These are phyloP conservation scores for Crithidia fasciculata DNA, from an alignment of 208 protist genomes.

Conservation along the genomic window DNA sequence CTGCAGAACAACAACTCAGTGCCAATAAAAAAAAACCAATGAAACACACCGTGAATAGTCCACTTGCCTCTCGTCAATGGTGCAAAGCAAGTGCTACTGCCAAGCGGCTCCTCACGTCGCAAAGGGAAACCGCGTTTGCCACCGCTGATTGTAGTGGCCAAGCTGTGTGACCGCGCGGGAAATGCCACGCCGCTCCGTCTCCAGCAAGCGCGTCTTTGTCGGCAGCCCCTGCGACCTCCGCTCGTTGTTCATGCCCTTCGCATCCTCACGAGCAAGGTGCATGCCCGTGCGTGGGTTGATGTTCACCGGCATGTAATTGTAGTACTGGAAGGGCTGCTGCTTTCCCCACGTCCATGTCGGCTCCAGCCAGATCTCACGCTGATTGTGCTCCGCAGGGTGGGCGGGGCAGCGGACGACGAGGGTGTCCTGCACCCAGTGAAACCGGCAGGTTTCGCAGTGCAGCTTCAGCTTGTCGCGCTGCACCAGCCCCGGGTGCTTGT, in stretches of 20 bases:
- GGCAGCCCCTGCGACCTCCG: constrained; percentile 72
- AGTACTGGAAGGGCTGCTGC: constrained; percentile 87
- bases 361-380: constrained; percentile 87
- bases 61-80: not conserved
- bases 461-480: constrained; percentile 73
- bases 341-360: constrained; percentile 89
- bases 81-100: not conserved
- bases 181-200: constrained; percentile 72
- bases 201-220: constrained; percentile 67
- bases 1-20: not conserved
- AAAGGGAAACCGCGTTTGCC: constrained; percentile 86
- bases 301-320: constrained; percentile 81
- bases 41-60: not conserved
- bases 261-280: constrained; percentile 76
- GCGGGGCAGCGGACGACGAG: constrained; percentile 80
- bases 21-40: not conserved
- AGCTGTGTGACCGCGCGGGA: constrained; percentile 71
- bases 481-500: constrained; percentile 65
- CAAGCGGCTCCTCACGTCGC: constrained; percentile 37
- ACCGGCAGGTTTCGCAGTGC: constrained; percentile 77
- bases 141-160: constrained; percentile 74
- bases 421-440: constrained; percentile 83
- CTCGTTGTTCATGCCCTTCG: constrained; percentile 89
- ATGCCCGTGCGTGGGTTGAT: constrained; percentile 80
- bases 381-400: constrained; percentile 69